Conservation (phyloP, 2,329 filamentous ascomycete genomes). For the Pseudogymnoascus sp. region DNA sequence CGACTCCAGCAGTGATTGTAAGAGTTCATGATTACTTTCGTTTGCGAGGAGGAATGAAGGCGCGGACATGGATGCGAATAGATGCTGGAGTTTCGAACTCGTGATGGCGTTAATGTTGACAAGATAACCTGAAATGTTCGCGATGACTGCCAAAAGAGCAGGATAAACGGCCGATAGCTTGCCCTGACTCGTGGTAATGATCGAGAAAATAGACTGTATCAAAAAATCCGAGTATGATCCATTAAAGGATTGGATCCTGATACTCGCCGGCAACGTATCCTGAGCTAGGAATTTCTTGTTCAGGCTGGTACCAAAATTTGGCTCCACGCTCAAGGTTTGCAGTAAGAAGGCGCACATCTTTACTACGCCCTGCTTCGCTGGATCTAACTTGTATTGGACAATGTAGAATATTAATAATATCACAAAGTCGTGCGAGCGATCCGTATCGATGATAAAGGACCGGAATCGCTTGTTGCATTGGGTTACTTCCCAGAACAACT, state of each 20-base stretch:
- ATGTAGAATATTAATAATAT: slow-evolving; percentile 88
- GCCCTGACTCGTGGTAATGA: slow-evolving; percentile 87
- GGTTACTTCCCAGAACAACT: slow-evolving; percentile 85
- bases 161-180: slow-evolving; percentile 88
- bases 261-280: slow-evolving; percentile 74
- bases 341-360: slow-evolving; percentile 97
- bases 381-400: slow-evolving; percentile 77
- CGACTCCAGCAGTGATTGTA: slow-evolving; percentile 77
- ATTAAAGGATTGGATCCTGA: slow-evolving; percentile 75
- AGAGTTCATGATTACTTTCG: slow-evolving; percentile 76
- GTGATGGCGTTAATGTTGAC: slow-evolving; percentile 68
- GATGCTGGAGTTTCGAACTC: slow-evolving; percentile 74
- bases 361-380: slow-evolving; percentile 83
- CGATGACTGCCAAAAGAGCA: slow-evolving; percentile 82
- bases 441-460: slow-evolving; percentile 94
- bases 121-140: slow-evolving; percentile 83
- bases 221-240: slow-evolving; percentile 92
- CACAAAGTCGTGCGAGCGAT: slow-evolving; percentile 86
- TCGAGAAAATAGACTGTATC: slow-evolving; percentile 86
- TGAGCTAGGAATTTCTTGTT: slow-evolving; percentile 86
- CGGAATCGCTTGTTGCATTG: slow-evolving; percentile 98
- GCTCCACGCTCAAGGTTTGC: slow-evolving; percentile 89
- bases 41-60: slow-evolving; percentile 89
- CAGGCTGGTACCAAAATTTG: slow-evolving; percentile 80
- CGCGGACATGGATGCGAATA: slow-evolving; percentile 88